Conservation (phyloP, 352 stramenopile genomes). For the Phytophthora colocasiae region DNA sequence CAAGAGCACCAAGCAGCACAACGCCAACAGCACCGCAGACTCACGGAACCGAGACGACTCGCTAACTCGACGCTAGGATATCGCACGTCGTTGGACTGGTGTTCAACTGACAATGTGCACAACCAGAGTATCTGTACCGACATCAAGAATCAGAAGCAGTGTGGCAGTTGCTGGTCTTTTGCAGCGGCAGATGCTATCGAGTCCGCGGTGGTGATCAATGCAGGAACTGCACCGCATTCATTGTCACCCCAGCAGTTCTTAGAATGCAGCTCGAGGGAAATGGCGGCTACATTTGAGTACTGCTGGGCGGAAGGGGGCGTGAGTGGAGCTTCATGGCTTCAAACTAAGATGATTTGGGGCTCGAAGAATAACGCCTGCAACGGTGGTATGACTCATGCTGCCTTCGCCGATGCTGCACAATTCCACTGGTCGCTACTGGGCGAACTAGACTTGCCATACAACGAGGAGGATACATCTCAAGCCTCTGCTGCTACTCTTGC, state of each 20-base stretch:
- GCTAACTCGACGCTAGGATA: conserved; percentile 34
- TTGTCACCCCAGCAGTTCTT: conserved; percentile 86
- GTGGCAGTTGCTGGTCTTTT: conserved; percentile 86
- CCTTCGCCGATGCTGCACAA: conserved; percentile 66
- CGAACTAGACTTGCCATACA: conserved; percentile 72
- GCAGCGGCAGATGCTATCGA: conserved; percentile 82
- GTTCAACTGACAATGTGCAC: conserved; percentile 68
- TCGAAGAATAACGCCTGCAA: conserved; percentile 76
- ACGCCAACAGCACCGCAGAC: conserved; percentile 38
- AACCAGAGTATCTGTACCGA: conserved; percentile 72
- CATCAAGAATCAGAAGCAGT: conserved; percentile 85
- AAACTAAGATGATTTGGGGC: conserved; percentile 73
- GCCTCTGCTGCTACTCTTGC: conserved; percentile 28
- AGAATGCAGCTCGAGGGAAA: conserved; percentile 72
- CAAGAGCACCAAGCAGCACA: conserved; percentile 58
- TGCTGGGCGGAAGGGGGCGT: conserved; percentile 70
- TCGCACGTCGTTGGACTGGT: conserved; percentile 72
- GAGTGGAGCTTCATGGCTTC: conserved; percentile 60
- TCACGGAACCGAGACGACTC: conserved; percentile 18
- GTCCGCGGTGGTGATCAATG: conserved; percentile 64
- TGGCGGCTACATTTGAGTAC: conserved; percentile 80
- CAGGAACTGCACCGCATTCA: conserved; percentile 48
- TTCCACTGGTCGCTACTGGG: conserved; percentile 63
- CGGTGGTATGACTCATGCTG: conserved; percentile 79
- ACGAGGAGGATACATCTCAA: conserved; percentile 52